A percentile compares a stretch with the other conserved stretches of the same genome.
phyloP scores from a whole-genome alignment of 306 rosid genomes.

The Hippophae tibetana region DNA sequence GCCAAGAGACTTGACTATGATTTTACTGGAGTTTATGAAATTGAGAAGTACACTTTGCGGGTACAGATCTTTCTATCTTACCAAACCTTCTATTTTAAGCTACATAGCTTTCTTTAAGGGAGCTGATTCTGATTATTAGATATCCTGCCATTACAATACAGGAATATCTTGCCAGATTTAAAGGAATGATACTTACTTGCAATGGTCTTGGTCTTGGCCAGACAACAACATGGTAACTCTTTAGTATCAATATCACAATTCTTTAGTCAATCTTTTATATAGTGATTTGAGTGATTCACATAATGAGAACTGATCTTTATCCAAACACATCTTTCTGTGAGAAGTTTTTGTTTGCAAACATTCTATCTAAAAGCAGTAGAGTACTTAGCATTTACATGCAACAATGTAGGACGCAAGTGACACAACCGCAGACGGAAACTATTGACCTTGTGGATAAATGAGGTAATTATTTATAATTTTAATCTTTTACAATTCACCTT shows the following conservation, averaged over 20 bases:
- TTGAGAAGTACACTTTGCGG: slow-evolving; percentile 62
- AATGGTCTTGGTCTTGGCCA: slow-evolving; percentile 66
- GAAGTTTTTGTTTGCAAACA: too few species aligned
- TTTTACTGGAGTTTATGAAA: slow-evolving; percentile 52
- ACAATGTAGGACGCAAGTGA: too few species aligned
- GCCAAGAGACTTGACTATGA: slow-evolving; percentile 56
- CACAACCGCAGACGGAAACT: too few species aligned
- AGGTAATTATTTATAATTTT: too few species aligned
- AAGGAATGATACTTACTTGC: slow-evolving; percentile 79
- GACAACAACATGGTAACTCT: slow-evolving; percentile 38
- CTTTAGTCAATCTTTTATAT: too few species aligned
- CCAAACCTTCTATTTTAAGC: slow-evolving; percentile 4
- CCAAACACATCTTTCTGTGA: too few species aligned
- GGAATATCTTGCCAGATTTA: slow-evolving; percentile 78
- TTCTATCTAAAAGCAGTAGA: too few species aligned
- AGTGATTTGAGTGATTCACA: too few species aligned
- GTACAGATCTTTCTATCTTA: slow-evolving; percentile 22
- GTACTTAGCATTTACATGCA: too few species aligned
- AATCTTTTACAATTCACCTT: too few species aligned
- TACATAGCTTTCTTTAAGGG: neutral
- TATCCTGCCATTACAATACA: slow-evolving; percentile 16
- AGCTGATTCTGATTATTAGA: neutral
- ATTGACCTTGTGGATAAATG: too few species aligned
- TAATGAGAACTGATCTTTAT: too few species aligned
- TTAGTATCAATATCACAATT: neutral